Base-by-base conservation (phyloP, 2,329 filamentous ascomycete species). In the Harringtonia aguacate region DNA sequence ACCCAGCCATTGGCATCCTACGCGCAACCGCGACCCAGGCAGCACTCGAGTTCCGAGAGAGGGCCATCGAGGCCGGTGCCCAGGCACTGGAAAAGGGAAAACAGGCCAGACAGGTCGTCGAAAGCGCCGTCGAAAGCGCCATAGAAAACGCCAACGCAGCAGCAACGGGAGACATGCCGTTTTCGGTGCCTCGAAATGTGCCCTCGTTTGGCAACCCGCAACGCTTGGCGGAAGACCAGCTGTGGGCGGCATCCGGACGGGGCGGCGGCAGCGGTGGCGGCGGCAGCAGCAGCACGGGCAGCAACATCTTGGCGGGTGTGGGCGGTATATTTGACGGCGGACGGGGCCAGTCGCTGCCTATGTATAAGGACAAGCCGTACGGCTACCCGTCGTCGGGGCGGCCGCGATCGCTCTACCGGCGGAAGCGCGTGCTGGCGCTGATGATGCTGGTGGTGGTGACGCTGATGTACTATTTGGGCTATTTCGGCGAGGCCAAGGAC, bases 361-460 rank as follows among this genome's bases (percentile, higher is more conserved):
- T 97, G 84, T 98, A 98, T 69, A 98, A 98, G 66, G 92, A 98
- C 66, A 98, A 98, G 62, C 92, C 92, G n/a, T 92, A 86, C 59
- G 73, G 72, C 41, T 81, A 85, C 55, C 70, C 75, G 36, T 66
- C 72, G 29, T 77, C 76, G 48, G 70, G 75, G 53, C 75, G 76
- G 54, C 69, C 71, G 49, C 70, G 70, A 41, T 70, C 77, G 29
- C 63, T 77, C 53, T 81, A 77, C 66, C 75, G 73, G 60, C 74
- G 75, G 55, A 86, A 83, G 66, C 69, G 83, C 47, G 62, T 77
- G 24, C 52, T 80, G 20, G 69, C 64, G 2, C 58, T 75, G 36
- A 49, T 75, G 21, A 63, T 71, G 7, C 51, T 85, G 29, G 61
- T 75, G 9, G 51, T 82, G 18, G 55, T 87, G 24, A 54, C 70